Evolutionary conservation across 108 stramenopile genomes (phyloP).

Genomic region (Schizochytrium sp.): DNA sequence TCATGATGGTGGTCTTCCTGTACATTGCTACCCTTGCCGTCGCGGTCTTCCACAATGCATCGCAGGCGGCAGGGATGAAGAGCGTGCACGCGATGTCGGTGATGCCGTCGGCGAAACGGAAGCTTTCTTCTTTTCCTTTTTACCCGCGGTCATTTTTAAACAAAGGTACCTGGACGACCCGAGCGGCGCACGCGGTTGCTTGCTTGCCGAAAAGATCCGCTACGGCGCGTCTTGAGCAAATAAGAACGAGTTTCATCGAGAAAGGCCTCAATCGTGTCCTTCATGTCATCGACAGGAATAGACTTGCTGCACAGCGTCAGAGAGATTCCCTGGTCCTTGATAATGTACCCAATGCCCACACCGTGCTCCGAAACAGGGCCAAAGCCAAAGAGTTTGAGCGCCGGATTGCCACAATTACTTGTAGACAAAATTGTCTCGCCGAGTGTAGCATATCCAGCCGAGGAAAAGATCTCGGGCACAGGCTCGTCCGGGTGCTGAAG

Average conservation of each 20-base stretch:
- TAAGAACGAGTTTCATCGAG: background rate
- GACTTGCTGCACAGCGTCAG: background rate
- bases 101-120: no score
- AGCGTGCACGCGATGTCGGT: no score
- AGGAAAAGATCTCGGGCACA: background rate
- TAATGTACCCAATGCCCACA: constrained; percentile 6
- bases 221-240: background rate
- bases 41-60: no score
- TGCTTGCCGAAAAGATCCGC: no score
- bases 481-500: background rate
- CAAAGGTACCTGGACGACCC: no score
- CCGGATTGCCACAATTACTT: constrained; percentile 12
- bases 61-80: no score
- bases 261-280: background rate
- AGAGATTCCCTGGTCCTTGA: background rate
- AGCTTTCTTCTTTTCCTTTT: no score
- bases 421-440: background rate
- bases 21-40: no score
- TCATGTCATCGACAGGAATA: background rate
- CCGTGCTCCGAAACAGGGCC: background rate
- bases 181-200: no score
- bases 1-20: no score
- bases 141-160: no score
- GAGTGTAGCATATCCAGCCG: background rate
- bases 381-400: constrained; percentile 15